Percentiles rank a stretch among this genome's conserved stretches.
Conservation (phyloP, 2,329 filamentous ascomycete genomes). For the Dactylellina sp. region DNA sequence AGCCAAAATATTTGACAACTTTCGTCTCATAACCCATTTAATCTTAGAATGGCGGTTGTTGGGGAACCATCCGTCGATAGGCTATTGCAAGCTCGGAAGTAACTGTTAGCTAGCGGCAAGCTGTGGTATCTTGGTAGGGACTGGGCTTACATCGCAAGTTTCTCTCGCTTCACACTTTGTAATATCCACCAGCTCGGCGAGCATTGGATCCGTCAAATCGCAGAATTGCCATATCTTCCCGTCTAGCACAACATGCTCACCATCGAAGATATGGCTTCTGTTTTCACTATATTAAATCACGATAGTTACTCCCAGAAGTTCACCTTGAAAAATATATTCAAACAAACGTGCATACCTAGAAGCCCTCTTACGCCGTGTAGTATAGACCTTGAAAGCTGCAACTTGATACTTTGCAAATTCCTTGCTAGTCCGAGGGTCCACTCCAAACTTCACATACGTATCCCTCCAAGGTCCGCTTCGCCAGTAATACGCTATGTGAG, state of each 20-base stretch:
- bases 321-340: background rate
- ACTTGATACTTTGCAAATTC: constrained; percentile 87
- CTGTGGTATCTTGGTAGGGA: too few relatives aligned
- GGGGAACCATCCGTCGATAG: constrained; percentile 81
- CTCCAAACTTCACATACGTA: constrained; percentile 82
- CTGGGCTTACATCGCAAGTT: constrained; percentile 56
- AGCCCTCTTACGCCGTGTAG: constrained; percentile 58
- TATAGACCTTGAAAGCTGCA: constrained; percentile 80
- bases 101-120: background rate
- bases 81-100: too few relatives aligned
- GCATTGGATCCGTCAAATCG: constrained; percentile 84
- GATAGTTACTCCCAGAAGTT: background rate
- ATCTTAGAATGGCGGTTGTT: constrained; percentile 84
- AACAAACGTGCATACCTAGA: constrained; percentile 17
- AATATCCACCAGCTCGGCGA: constrained; percentile 75
- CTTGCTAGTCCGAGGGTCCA: constrained; percentile 83
- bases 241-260: constrained; percentile 67
- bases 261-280: constrained; percentile 44
- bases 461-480: constrained; percentile 92
- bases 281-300: constrained; percentile 21
- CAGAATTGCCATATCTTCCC: constrained; percentile 95
- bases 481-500: constrained; percentile 92
- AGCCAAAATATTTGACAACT: constrained; percentile 69
- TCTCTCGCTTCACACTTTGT: constrained; percentile 66
- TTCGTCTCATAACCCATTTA: constrained; percentile 87